Evolutionary conservation across 306 rosid genomes (phyloP), one percentile per base, ranked within the genome.

Genomic region (Castanopsis chinensis): DNA sequence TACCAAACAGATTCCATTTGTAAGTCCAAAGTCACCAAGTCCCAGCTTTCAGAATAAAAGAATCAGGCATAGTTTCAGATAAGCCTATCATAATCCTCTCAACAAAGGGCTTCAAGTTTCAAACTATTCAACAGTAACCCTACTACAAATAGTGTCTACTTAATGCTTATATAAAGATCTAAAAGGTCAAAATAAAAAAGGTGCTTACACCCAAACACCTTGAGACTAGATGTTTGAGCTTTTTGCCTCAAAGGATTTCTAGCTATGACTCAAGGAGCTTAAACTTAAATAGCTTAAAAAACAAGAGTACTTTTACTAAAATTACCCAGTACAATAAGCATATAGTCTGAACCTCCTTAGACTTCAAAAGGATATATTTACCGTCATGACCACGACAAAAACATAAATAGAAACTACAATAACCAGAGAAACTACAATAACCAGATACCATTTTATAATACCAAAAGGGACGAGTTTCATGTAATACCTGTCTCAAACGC

Each of bases 401-500:
- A 41, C 45, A 41, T 41, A 41, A 8, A 8, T 8, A 41, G 45
- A 41, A 41, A 41, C 45, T 41, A 41, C 45, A 41, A 41, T 8
- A 37, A 41, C 45, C 45, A 37, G 45, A 37, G 45, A 41, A 41
- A 41, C 45, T 41, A 41, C 45, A 41, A 41, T 8, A 37, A 41
- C 45, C 45, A 37, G 45, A 37, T 37, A 7, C 45, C 45, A 8
- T 41, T 41, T 37, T 41, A 41, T 41, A 60, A 60, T 4, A 23
- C 32, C 18, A 60, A 1, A 12, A n/a, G n/a, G 51, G 33, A 17
- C 9, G 25, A 23, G 33, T 53, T 10, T 25, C 27, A 58, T 8
- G 10, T 0, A 32, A 8, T 79, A 93, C 99, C 98, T 91, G 97
- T 84, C 99, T 93, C 84, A 95, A 76, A 5, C 98, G 87, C 86